Evolutionary conservation across 768 basidiomycete genomes (phyloP), one percentile per base, ranked within the genome.

Genomic region (Rhizopogon vinicolor): DNA sequence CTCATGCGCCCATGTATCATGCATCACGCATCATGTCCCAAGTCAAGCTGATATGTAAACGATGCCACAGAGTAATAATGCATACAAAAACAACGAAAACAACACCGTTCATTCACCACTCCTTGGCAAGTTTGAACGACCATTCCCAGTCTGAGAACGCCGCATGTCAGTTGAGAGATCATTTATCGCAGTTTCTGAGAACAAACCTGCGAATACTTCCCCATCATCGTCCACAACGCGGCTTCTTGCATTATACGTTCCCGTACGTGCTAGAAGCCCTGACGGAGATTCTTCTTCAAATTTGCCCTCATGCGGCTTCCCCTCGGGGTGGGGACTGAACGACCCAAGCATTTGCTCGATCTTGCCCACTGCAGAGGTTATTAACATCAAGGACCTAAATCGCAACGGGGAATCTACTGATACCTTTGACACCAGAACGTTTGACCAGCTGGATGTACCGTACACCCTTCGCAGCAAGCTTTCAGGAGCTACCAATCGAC

Each of bases 291-390:
- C 80, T 55, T 89, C 71, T 5, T 86, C 86, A 69, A 93, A 91
- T 63, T 86, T 80, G 72, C 92, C 93, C 61, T 64, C 72, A 65
- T 94, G 89, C 5, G 89, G 66, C 25, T 85, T 77, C 35, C 80
- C 83, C 2, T 75, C 62, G n/a, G 85, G 75, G 54, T 78, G 74
- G 16, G 93, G 91, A 2, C 91, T 89, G 68, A 93, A 97, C 3
- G 92, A 94, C 16, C 96, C 96, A 19, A 98, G 80, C 96, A 98
- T 98, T 62, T 89, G 82, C 66, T 95, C 93, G 63, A 91, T 68
- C 70, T 89, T 96, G 72, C 96, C 96, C 63, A 96, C 94, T 94
- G 54, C 43, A 43, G 39, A 51, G 45, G 52, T 41, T 25, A 51
- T 50, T 60, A 44, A 45, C 49, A 55, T 22, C 39, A 44, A 54